These are phyloP conservation scores for Clavulina sp. DNA, from an alignment of 768 basidiomycete genomes.

Conservation along the genomic window DNA sequence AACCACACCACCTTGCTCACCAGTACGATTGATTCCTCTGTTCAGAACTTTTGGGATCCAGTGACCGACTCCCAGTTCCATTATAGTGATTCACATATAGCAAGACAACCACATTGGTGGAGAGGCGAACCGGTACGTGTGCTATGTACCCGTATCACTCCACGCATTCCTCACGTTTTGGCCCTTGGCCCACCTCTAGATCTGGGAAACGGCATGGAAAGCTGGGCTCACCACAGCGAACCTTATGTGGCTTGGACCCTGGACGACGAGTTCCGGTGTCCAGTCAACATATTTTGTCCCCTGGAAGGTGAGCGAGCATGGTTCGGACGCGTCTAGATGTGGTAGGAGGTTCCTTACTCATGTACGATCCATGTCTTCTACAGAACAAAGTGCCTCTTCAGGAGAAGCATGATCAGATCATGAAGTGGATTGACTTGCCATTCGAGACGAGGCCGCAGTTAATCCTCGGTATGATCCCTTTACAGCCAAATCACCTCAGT, in stretches of 20 bases:
- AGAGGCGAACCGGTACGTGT: slow-evolving; percentile 65
- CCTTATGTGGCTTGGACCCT: slow-evolving; percentile 90
- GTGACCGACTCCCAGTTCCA: slow-evolving; percentile 41
- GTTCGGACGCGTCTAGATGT: background rate
- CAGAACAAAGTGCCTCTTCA: slow-evolving; percentile 44
- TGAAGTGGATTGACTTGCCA: slow-evolving; percentile 70
- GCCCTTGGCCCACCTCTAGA: slow-evolving; percentile 26
- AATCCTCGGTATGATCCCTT: slow-evolving; percentile 38
- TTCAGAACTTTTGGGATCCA: slow-evolving; percentile 80
- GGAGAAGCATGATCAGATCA: slow-evolving; percentile 58
- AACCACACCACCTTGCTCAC: background rate
- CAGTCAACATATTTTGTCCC: slow-evolving; percentile 63
- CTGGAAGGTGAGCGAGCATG: slow-evolving; percentile 36
- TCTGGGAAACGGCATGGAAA: slow-evolving; percentile 78
- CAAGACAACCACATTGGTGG: slow-evolving; percentile 69
- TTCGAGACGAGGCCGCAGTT: slow-evolving; percentile 55
- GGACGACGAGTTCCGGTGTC: slow-evolving; percentile 43
- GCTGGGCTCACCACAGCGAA: slow-evolving; percentile 64
- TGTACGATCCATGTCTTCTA: too few species aligned
- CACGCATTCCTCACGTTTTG: background rate
- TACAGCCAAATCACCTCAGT: too few species aligned
- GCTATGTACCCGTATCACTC: background rate
- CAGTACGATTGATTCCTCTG: background rate
- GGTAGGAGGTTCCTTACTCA: background rate
- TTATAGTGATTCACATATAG: slow-evolving; percentile 44